Percentiles rank a stretch among this genome's conserved stretches.
Conservation (phyloP, 83 land plant genomes). For the Picea mariana region DNA sequence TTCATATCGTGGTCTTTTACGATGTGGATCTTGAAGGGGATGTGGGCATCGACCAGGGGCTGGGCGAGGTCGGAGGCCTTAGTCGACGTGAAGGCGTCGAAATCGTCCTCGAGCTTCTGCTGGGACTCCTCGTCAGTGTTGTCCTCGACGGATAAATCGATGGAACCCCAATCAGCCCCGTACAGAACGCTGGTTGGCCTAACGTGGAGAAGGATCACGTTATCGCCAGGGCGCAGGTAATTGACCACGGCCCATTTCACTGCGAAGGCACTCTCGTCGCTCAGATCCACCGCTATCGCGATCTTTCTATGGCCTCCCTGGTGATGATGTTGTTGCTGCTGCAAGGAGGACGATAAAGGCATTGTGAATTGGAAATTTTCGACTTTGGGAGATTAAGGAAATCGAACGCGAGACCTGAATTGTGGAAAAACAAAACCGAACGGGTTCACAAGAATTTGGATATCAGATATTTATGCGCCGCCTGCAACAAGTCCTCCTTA, state of each 20-base stretch:
- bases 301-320: slow-evolving; percentile 58
- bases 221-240: slow-evolving; percentile 80
- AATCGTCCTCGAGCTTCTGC: slow-evolving; percentile 73
- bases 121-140: slow-evolving; percentile 36
- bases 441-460: too few relatives aligned
- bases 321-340: slow-evolving; percentile 14
- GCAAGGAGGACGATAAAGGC: slow-evolving; percentile 3
- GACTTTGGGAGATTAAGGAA: too few relatives aligned
- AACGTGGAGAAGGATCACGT: slow-evolving; percentile 78
- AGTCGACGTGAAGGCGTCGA: slow-evolving; percentile 72
- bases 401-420: too few relatives aligned
- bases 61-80: slow-evolving; percentile 74
- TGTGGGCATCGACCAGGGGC: slow-evolving; percentile 73
- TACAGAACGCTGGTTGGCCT: slow-evolving; percentile 78
- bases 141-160: slow-evolving; percentile 27
- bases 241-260: slow-evolving; percentile 87
- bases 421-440: too few relatives aligned
- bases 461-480: too few relatives aligned
- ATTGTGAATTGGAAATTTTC: background rate
- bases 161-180: slow-evolving; percentile 81
- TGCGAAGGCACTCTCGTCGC: slow-evolving; percentile 89
- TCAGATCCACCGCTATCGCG: slow-evolving; percentile 89
- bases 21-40: slow-evolving; percentile 87
- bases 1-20: slow-evolving; percentile 98
- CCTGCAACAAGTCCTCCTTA: too few relatives aligned